phyloP scores from a whole-genome alignment of 805 yeast genomes.

The Jamesozyma jinghongensis region DNA sequence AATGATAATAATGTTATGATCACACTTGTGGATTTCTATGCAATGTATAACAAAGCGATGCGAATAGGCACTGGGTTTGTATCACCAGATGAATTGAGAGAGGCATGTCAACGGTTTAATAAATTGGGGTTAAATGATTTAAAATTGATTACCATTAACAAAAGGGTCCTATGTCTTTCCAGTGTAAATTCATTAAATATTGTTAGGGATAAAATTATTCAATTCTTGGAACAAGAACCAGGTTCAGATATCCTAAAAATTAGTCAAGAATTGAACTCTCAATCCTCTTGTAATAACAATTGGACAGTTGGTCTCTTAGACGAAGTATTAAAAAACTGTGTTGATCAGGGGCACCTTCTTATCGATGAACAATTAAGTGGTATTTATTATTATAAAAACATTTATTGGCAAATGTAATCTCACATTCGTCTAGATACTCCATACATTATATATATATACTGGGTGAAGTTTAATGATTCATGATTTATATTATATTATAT shows the following conservation, averaged over 20 bases:
- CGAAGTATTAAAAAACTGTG: constrained; percentile 54
- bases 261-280: constrained; percentile 20
- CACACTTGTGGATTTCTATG: constrained; percentile 53
- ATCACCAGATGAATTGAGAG: constrained; percentile 56
- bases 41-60: constrained; percentile 54
- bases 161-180: constrained; percentile 30
- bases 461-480: not conserved
- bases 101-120: constrained; percentile 51
- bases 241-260: constrained; percentile 27
- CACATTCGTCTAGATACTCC: no score
- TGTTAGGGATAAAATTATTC: constrained; percentile 21
- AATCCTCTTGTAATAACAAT: constrained; percentile 31
- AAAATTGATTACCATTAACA: constrained; percentile 30
- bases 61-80: constrained; percentile 59
- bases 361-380: constrained; percentile 66
- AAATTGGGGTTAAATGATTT: constrained; percentile 41
- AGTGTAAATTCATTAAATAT: constrained; percentile 26
- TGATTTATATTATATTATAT: no score
- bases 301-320: constrained; percentile 61
- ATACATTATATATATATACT: no score
- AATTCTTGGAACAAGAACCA: constrained; percentile 16
- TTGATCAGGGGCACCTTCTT: constrained; percentile 48
- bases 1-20: constrained; percentile 31
- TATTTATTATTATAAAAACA: constrained; percentile 50
- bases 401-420: constrained; percentile 13